phyloP scores from a whole-genome alignment of 2,329 filamentous ascomycete species.

The Nectriaceae sp. region DNA sequence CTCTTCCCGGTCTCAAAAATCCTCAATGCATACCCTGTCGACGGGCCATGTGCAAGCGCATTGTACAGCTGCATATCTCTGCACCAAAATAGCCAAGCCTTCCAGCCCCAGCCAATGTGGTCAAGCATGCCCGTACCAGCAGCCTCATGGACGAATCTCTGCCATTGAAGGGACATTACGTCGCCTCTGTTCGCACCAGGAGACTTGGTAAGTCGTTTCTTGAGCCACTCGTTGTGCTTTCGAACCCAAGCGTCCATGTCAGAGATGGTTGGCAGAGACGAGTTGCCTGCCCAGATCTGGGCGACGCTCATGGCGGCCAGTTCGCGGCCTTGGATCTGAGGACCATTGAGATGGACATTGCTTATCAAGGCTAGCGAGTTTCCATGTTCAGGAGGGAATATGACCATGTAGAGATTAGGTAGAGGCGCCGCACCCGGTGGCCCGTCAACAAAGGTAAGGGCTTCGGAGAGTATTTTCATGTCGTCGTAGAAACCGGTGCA shows the following conservation, averaged over 20 bases:
- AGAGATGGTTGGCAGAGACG: neutral
- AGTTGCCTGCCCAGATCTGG: neutral
- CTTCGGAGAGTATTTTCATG: conserved; percentile 1
- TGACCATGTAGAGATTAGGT: conserved; percentile 3
- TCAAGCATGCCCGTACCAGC: neutral
- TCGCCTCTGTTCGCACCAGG: neutral
- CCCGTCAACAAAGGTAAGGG: conserved; percentile 1
- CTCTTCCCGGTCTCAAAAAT: conserved; percentile 2
- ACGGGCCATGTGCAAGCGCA: conserved; percentile 1
- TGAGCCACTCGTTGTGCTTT: neutral
- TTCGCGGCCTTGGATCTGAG: neutral
- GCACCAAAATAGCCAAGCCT: neutral
- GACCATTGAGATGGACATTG: conserved; percentile 1
- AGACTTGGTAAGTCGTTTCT: neutral
- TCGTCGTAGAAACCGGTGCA: conserved; percentile 1
- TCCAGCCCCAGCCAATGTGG: neutral
- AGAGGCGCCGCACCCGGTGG: neutral
- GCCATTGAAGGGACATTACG: neutral
- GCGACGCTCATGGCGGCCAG: neutral
- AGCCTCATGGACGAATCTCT: neutral
- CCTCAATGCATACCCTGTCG: neutral
- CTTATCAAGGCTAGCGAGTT: conserved; percentile 2
- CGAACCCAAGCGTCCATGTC: neutral
- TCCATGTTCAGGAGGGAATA: conserved; percentile 2
- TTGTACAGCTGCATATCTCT: neutral